phyloP scores from a whole-genome alignment of 495 filamentous ascomycete genomes.

The Hypomontagnella monticulosa region DNA sequence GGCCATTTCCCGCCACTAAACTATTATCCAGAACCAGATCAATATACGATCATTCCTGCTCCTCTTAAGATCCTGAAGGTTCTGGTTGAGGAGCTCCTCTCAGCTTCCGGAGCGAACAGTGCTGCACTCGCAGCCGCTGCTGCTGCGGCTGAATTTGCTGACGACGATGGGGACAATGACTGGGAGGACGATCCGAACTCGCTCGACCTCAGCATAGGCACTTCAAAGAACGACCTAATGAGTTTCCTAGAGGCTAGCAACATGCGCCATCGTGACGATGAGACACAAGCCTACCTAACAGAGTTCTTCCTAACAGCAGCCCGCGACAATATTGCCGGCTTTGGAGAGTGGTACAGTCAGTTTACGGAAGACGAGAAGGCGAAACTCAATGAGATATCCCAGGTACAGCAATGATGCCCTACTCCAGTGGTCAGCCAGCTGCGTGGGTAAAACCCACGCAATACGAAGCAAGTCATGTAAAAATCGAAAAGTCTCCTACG shows the following conservation, averaged over 20 bases:
- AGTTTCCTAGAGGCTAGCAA: conserved; percentile 70
- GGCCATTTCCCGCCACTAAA: conserved; percentile 21
- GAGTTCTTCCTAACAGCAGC: conserved; percentile 83
- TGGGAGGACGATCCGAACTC: conserved; percentile 90
- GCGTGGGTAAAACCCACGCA: background rate
- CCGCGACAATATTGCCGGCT: conserved; percentile 71
- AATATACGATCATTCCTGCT: conserved; percentile 86
- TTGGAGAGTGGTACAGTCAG: conserved; percentile 75
- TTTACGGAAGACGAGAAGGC: conserved; percentile 78
- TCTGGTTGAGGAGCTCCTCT: conserved; percentile 84
- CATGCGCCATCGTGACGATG: conserved; percentile 82
- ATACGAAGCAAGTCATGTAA: background rate
- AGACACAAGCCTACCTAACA: conserved; percentile 83
- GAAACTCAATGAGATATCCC: conserved; percentile 65
- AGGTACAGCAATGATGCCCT: conserved; percentile 6
- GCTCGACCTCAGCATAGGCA: conserved; percentile 74
- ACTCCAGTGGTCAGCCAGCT: background rate
- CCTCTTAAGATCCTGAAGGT: conserved; percentile 96
- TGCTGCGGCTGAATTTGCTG: conserved; percentile 62
- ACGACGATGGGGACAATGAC: conserved; percentile 74
- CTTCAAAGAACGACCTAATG: conserved; percentile 81
- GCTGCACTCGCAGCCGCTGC: conserved; percentile 64
- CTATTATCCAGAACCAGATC: conserved; percentile 73
- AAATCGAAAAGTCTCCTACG: background rate
- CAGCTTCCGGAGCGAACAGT: conserved; percentile 61